These are phyloP conservation scores for Piper betle DNA, from an alignment of 164 flowering plant genomes.

Conservation along the genomic window DNA sequence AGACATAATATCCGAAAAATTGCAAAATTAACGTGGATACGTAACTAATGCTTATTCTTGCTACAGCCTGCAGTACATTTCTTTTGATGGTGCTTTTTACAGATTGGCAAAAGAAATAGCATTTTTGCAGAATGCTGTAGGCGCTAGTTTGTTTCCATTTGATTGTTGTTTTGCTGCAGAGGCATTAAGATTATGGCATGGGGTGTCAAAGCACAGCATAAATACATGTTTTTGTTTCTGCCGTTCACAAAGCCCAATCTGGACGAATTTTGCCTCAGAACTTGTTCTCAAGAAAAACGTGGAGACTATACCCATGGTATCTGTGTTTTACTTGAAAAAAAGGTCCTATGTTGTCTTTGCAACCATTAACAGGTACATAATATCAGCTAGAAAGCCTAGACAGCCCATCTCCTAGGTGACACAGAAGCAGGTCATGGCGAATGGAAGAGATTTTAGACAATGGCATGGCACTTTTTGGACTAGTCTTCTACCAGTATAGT, in stretches of 20 bases:
- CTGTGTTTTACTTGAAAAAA: no score
- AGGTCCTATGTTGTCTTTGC: no score
- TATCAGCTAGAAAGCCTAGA: background rate
- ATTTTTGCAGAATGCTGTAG: conserved; percentile 93
- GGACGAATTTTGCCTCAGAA: no score
- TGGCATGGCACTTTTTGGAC: background rate
- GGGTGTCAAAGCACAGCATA: conserved; percentile 91
- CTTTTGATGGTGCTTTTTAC: conserved; percentile 4
- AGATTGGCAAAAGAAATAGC: conserved; percentile 81
- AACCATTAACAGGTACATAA: no score
- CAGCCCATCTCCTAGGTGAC: background rate
- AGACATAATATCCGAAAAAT: no score
- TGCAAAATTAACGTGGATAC: no score
- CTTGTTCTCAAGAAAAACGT: no score
- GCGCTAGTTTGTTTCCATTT: conserved; percentile 87
- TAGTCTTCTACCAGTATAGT: background rate
- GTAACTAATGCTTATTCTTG: background rate
- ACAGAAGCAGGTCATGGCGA: no score
- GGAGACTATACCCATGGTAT: no score
- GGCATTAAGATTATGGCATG: conserved; percentile 82
- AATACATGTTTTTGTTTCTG: no score
- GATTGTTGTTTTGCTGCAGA: conserved; percentile 92
- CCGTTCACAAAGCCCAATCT: background rate
- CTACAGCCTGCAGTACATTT: background rate
- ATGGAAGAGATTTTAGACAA: background rate